Evolutionary conservation across 2,329 filamentous ascomycete genomes (phyloP).

Genomic region (Rhytidhysteron rufulum): DNA sequence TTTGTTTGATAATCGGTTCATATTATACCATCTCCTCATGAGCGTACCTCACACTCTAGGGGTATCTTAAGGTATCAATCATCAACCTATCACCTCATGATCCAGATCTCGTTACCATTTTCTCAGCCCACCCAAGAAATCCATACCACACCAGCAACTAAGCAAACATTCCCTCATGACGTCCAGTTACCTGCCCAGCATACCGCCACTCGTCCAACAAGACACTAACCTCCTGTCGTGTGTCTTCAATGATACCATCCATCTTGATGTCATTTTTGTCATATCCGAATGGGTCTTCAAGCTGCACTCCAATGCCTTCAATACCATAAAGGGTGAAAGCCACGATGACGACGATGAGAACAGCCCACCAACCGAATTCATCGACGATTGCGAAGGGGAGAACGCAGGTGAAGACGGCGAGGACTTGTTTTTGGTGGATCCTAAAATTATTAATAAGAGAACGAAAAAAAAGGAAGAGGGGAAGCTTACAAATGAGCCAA

Average conservation of each 20-base stretch:
- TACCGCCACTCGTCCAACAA: constrained; percentile 56
- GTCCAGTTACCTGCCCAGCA: constrained; percentile 19
- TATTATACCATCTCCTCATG: no score
- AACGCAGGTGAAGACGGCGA: constrained; percentile 58
- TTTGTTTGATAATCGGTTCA: no score
- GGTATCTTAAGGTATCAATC: no score
- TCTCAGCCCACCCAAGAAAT: no score
- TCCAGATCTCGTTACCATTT: no score
- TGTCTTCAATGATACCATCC: constrained; percentile 61
- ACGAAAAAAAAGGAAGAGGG: not conserved
- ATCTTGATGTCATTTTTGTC: constrained; percentile 66
- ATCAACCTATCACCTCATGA: no score
- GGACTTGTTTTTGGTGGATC: constrained; percentile 62
- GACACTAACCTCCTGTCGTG: constrained; percentile 55
- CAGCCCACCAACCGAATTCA: constrained; percentile 60
- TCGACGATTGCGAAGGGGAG: constrained; percentile 62
- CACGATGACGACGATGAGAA: constrained; percentile 57
- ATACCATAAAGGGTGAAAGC: constrained; percentile 63
- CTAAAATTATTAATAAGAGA: constrained; percentile 19
- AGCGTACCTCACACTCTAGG: no score
- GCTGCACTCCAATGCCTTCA: constrained; percentile 59
- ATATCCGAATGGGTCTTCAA: constrained; percentile 65
- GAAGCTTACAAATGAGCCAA: constrained; percentile 53
- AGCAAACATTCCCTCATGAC: constrained; percentile 30
- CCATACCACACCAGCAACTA: constrained; percentile 2